Conservation (phyloP, 2,329 filamentous ascomycete species). For the Epichloe bromicola region DNA sequence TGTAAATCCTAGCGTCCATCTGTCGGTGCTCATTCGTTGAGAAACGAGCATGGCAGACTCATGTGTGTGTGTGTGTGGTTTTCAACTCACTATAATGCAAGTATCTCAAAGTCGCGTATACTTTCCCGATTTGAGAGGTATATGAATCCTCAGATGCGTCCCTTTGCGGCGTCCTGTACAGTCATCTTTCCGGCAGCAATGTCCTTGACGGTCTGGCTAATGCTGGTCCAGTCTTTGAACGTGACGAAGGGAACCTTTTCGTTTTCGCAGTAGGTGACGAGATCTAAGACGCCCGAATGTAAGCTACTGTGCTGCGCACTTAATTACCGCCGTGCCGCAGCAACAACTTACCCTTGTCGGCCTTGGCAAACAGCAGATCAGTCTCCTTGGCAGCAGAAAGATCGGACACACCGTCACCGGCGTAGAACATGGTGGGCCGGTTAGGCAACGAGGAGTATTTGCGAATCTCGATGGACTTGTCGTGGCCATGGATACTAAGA, state of each 20-base stretch:
- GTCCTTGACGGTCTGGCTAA: conserved; percentile 61
- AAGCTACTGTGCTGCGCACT: conserved; percentile 2
- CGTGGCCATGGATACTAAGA: conserved; percentile 72
- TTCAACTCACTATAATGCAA: too few species aligned
- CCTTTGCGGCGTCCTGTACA: conserved; percentile 54
- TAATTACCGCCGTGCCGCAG: neutral
- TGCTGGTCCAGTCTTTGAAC: conserved; percentile 74
- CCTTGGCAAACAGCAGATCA: conserved; percentile 86
- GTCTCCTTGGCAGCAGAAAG: conserved; percentile 86
- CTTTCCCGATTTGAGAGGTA: too few species aligned
- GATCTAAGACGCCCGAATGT: conserved; percentile 39
- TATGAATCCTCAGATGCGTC: conserved; percentile 19
- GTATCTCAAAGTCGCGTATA: too few species aligned
- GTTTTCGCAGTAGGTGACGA: conserved; percentile 75
- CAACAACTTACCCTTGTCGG: conserved; percentile 55
- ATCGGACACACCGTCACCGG: conserved; percentile 88
- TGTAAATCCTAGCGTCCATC: neutral
- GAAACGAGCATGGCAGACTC: neutral
- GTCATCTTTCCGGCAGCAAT: conserved; percentile 61
- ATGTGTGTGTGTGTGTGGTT: too few species aligned
- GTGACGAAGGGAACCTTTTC: conserved; percentile 78
- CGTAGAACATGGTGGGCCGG: conserved; percentile 81
- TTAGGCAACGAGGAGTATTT: conserved; percentile 68
- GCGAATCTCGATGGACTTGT: conserved; percentile 85
- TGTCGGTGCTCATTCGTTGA: neutral